Evolutionary conservation across 1,139 yeast species (phyloP).

Genomic region (Taiozyma sp.): DNA sequence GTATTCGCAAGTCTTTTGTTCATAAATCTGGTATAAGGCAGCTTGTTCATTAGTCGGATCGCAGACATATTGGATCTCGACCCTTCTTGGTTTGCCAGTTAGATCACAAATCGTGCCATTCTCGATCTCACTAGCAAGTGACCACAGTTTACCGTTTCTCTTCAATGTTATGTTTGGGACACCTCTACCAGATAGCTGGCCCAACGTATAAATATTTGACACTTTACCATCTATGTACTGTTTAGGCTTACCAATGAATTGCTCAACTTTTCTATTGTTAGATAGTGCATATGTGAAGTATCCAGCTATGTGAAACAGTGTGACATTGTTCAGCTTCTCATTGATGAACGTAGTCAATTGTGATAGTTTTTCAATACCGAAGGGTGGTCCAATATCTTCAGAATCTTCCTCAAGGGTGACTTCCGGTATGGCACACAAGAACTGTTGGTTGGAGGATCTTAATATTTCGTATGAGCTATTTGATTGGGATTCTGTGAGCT

Average conservation of each 20-base stretch:
- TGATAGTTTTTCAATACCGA: conserved; percentile 6
- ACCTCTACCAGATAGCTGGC: conserved; percentile 29
- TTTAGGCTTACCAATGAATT: conserved; percentile 38
- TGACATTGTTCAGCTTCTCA: conserved; percentile 25
- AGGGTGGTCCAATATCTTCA: conserved; percentile 20
- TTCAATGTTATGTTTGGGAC: conserved; percentile 22
- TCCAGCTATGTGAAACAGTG: conserved; percentile 35
- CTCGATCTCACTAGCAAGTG: conserved; percentile 46
- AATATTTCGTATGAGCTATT: not conserved
- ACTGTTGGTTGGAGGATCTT: not conserved
- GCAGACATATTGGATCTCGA: conserved; percentile 67
- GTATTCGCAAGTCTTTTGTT: conserved; percentile 70
- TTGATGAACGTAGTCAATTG: conserved; percentile 14
- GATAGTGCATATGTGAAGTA: conserved; percentile 67
- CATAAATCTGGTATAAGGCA: conserved; percentile 44
- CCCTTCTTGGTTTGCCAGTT: conserved; percentile 54
- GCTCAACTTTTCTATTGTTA: conserved; percentile 49
- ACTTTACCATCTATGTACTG: conserved; percentile 1
- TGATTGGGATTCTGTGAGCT: conserved; percentile 2
- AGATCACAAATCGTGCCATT: conserved; percentile 72
- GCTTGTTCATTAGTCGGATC: conserved; percentile 35
- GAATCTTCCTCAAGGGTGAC: not conserved
- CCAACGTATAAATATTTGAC: conserved; percentile 36
- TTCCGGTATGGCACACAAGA: not conserved
- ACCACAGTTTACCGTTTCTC: conserved; percentile 33